phyloP scores from a whole-genome alignment of 306 rosid genomes.

The Prunus mira region DNA sequence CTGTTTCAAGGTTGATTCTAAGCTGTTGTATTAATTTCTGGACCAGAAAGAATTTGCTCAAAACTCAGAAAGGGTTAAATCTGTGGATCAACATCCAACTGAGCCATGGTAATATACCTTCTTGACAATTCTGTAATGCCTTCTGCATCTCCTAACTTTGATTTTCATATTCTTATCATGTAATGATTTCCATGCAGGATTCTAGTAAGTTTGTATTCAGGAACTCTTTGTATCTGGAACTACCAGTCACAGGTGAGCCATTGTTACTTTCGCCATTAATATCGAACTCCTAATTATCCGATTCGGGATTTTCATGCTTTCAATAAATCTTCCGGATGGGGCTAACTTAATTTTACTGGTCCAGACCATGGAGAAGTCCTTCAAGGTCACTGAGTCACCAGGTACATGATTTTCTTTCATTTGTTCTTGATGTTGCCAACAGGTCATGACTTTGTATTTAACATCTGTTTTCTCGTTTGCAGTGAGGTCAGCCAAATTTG shows the following conservation, averaged over 20 bases:
- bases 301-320: neutral
- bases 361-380: conserved; percentile 53
- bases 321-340: neutral
- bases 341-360: conserved; percentile 17
- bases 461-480: conserved; percentile 15
- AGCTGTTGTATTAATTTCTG: conserved; percentile 9
- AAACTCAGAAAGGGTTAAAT: conserved; percentile 69
- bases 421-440: neutral
- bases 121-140: neutral
- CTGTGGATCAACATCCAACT: conserved; percentile 72
- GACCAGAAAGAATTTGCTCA: conserved; percentile 58
- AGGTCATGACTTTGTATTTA: neutral
- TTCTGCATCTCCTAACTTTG: too few species aligned
- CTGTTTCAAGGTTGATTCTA: neutral
- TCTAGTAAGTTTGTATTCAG: conserved; percentile 62
- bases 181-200: conserved; percentile 43
- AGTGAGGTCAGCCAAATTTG: conserved; percentile 72
- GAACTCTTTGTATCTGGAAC: conserved; percentile 61
- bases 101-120: conserved; percentile 50
- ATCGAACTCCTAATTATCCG: too few species aligned
- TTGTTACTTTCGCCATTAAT: neutral
- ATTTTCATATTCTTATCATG: neutral
- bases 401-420: conserved; percentile 33
- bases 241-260: conserved; percentile 48
- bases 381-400: conserved; percentile 49